Evolutionary conservation across 345 rosid genomes (phyloP).

Genomic region (Lepidium africanum): DNA sequence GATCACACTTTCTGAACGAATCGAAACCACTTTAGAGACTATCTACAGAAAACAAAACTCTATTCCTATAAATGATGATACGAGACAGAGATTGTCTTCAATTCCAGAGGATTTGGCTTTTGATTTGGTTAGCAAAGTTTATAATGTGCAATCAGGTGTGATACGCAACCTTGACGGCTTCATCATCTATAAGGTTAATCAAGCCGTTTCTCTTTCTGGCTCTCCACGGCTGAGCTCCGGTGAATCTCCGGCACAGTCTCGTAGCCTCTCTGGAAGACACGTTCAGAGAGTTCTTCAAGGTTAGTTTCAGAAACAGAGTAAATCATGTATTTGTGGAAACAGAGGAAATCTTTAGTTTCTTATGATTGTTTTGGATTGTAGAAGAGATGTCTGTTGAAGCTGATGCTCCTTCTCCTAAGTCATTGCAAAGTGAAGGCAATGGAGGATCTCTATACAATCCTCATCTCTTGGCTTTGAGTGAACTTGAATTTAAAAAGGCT

Average conservation of each 20-base stretch:
- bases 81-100: slow-evolving; percentile 29
- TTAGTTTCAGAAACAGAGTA: slow-evolving; percentile 4
- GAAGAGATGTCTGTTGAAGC: too few relatives aligned
- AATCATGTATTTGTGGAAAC: too few relatives aligned
- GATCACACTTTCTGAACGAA: slow-evolving; percentile 24
- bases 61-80: slow-evolving; percentile 12
- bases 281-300: slow-evolving; percentile 1
- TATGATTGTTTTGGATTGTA: not conserved
- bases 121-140: slow-evolving; percentile 11
- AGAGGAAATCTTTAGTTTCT: not conserved
- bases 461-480: slow-evolving; percentile 42
- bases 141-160: not conserved
- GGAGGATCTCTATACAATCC: slow-evolving; percentile 20
- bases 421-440: not conserved
- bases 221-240: not conserved
- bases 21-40: slow-evolving; percentile 31
- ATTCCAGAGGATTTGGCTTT: slow-evolving; percentile 33
- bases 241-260: slow-evolving; percentile 7
- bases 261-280: not conserved
- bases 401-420: too few relatives aligned
- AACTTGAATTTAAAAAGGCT: slow-evolving; percentile 54
- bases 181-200: not conserved
- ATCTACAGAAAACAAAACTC: slow-evolving; percentile 32
- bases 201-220: not conserved
- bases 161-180: slow-evolving; percentile 11